phyloP scores from a whole-genome alignment of 371 early-diverging fungal genomes.

The Gilbertella persicaria region DNA sequence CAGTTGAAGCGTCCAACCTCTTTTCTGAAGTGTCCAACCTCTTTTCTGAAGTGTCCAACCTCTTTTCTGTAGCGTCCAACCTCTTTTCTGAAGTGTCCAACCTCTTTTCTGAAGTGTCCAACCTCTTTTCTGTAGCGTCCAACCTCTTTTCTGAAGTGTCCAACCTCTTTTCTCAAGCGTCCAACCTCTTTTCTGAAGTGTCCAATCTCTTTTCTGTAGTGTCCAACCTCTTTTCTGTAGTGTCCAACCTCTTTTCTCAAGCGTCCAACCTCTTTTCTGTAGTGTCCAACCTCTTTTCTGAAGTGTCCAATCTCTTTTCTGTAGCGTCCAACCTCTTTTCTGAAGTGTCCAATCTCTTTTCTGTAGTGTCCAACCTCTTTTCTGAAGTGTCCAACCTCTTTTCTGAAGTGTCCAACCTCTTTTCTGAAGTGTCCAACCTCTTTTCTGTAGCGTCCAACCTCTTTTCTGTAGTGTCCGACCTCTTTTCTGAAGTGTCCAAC shows the following conservation, averaged over 20 bases:
- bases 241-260: conserved; percentile 4
- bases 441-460: not conserved
- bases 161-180: conserved; percentile 4
- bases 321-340: conserved; percentile 3
- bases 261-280: conserved; percentile 3
- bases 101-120: conserved; percentile 5
- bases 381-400: conserved; percentile 1
- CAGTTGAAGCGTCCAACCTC: conserved; percentile 16
- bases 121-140: conserved; percentile 7
- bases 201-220: conserved; percentile 4
- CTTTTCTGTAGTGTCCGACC: not conserved
- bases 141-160: conserved; percentile 6
- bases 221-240: conserved; percentile 5
- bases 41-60: conserved; percentile 6
- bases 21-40: conserved; percentile 9
- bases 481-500: conserved; percentile 6
- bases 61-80: conserved; percentile 1
- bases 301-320: conserved; percentile 6
- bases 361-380: not conserved
- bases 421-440: not conserved
- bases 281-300: conserved; percentile 6
- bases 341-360: conserved; percentile 1
- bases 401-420: not conserved
- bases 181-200: conserved; percentile 6
- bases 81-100: conserved; percentile 5